Evolutionary conservation across 2,329 filamentous ascomycete genomes (phyloP).

Genomic region (Eurotiales sp.): DNA sequence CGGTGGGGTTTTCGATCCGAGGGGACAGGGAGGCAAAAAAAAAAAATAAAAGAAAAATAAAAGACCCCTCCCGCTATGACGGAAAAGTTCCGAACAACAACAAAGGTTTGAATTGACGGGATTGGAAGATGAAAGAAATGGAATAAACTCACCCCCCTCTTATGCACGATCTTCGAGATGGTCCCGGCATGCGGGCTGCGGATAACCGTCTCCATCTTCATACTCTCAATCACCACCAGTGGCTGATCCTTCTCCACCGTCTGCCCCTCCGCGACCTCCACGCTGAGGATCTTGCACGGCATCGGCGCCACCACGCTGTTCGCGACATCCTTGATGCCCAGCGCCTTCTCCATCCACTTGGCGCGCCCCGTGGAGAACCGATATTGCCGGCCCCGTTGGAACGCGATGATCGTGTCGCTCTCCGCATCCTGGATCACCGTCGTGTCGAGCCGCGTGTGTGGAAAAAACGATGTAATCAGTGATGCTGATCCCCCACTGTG

Average conservation of each 20-base stretch:
- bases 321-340: constrained; percentile 73
- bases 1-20: too few species aligned
- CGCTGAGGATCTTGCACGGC: constrained; percentile 93
- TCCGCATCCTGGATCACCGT: constrained; percentile 59
- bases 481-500: constrained; percentile 37
- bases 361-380: constrained; percentile 57
- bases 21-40: not conserved
- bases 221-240: constrained; percentile 84
- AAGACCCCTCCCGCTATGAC: too few species aligned
- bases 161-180: constrained; percentile 69
- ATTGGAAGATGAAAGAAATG: constrained; percentile 7
- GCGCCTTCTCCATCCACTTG: constrained; percentile 79
- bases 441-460: constrained; percentile 72
- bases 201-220: constrained; percentile 88
- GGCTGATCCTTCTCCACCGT: constrained; percentile 79
- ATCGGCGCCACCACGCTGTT: constrained; percentile 90
- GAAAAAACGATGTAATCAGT: constrained; percentile 74
- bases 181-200: constrained; percentile 69
- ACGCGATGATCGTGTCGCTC: constrained; percentile 61
- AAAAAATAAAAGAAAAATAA: too few species aligned
- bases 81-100: too few species aligned
- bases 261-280: constrained; percentile 80
- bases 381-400: constrained; percentile 64
- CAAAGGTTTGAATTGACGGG: not conserved
- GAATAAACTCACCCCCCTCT: constrained; percentile 61